Evolutionary conservation across 1,284 basidiomycete species (phyloP).

Genomic region (Ceratobasidium sp.): DNA sequence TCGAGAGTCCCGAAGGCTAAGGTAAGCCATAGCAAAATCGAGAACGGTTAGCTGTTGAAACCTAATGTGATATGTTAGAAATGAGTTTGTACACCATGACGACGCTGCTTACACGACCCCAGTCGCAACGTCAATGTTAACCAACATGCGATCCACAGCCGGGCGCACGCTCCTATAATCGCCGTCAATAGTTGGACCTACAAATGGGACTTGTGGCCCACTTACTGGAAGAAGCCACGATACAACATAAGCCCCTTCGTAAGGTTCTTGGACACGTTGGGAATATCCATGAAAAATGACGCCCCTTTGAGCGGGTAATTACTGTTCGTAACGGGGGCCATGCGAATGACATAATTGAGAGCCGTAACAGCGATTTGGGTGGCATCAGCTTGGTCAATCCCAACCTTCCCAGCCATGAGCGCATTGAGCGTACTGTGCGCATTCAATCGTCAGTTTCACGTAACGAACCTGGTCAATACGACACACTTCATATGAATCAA

Average conservation of each 20-base stretch:
- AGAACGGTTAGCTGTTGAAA: constrained; percentile 35
- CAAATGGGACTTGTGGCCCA: neutral
- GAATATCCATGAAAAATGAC: constrained; percentile 73
- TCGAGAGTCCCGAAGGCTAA: constrained; percentile 29
- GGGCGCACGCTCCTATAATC: constrained; percentile 64
- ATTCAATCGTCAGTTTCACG: neutral
- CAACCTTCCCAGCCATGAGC: constrained; percentile 37
- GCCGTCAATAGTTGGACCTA: neutral
- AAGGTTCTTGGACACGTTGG: constrained; percentile 68
- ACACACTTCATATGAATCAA: constrained; percentile 32
- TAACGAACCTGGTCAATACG: neutral
- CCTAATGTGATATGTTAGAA: neutral
- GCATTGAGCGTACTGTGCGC: constrained; percentile 9
- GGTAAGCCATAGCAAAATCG: constrained; percentile 36
- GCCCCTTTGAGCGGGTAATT: constrained; percentile 77
- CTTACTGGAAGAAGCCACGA: constrained; percentile 54
- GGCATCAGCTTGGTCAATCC: constrained; percentile 42
- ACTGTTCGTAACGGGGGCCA: constrained; percentile 65
- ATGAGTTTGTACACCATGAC: neutral
- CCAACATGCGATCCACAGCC: constrained; percentile 71
- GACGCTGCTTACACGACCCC: constrained; percentile 67
- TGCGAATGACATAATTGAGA: constrained; percentile 79
- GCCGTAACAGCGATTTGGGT: constrained; percentile 73
- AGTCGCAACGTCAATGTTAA: constrained; percentile 82
- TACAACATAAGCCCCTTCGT: constrained; percentile 66